Evolutionary conservation across 306 rosid species (phyloP), one percentile per base, ranked within the genome.

Genomic region (Abrus pulchellus): DNA sequence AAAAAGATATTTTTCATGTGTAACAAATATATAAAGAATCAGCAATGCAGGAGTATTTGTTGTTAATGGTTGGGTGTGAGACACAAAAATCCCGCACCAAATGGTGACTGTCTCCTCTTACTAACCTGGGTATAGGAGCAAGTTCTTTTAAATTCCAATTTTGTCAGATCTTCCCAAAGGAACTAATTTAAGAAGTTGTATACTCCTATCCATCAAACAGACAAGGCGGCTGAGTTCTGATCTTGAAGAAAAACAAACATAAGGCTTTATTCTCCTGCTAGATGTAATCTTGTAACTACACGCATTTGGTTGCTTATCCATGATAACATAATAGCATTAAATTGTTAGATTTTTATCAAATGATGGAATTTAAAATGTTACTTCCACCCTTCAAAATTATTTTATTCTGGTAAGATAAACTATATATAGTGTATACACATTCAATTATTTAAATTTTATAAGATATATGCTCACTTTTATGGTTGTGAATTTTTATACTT

Each of bases 241-340:
- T 29, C 6, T 36, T 32, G 49, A 40, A 63, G 30, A 13, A 64
- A 64, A 5, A 38, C 68, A 62, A n/a, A 65, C 48, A 40, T 41
- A 47, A 27, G 43, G 53, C 54, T 8, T 41, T 61, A 27, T 43
- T 40, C 29, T 41, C 43, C 54, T 57, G 36, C 44, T 30, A 43
- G 5, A 3, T 44, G 27, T 30, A 56, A 9, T 20, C 20, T 0
- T 4, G 40, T 36, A 2, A 36, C 28, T 14, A 5, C 43, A 2
- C 11, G 49, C 69, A 40, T 14, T 34, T 34, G 61, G 50, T 62
- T 75, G 59, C 70, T 47, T 53, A n/a, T 75, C 33, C 12, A 9
- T 32, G 3, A 14, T 47, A 10, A 45, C 13, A 75, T 4, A 47
- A 30, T 60, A 57, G 66, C 41, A 43, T 43, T 41, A 57, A 62